A percentile compares a stretch with the other conserved stretches of the same genome.
Evolutionary conservation across 2,329 filamentous ascomycete species (phyloP).

Genomic region (Xylariaceae sp.): DNA sequence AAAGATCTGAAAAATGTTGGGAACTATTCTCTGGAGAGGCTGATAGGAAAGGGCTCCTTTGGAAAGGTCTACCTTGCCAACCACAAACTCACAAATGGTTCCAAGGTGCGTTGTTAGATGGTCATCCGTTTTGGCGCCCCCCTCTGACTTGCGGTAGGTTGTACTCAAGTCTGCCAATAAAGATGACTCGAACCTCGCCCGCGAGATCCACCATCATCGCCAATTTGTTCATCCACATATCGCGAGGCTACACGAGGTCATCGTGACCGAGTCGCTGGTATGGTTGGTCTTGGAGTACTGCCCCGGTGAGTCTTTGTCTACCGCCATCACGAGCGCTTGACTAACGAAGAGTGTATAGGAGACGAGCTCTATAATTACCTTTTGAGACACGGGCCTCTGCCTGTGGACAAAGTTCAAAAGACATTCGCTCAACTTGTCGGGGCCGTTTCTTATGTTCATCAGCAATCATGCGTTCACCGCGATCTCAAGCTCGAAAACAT

Average conservation of each 20-base stretch:
- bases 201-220: conserved; percentile 96
- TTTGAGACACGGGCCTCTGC: conserved; percentile 76
- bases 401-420: conserved; percentile 82
- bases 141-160: conserved; percentile 52
- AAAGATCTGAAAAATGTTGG: conserved; percentile 88
- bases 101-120: conserved; percentile 61
- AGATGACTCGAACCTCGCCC: conserved; percentile 88
- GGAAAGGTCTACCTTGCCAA: conserved; percentile 95
- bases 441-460: conserved; percentile 91
- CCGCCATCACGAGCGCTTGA: not conserved
- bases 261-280: conserved; percentile 89
- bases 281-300: conserved; percentile 98
- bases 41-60: conserved; percentile 97
- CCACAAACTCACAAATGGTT: conserved; percentile 97
- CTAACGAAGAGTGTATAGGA: conserved; percentile 47
- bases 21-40: conserved; percentile 83
- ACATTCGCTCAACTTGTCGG: conserved; percentile 95
- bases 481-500: conserved; percentile 97
- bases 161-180: conserved; percentile 98
- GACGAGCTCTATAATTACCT: conserved; percentile 98
- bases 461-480: conserved; percentile 90
- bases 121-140: conserved; percentile 1
- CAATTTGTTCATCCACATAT: conserved; percentile 98
- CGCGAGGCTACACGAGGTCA: conserved; percentile 92
- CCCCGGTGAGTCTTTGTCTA: conserved; percentile 54